Conservation (phyloP, 306 rosid genomes). For the Pyrus communis region DNA sequence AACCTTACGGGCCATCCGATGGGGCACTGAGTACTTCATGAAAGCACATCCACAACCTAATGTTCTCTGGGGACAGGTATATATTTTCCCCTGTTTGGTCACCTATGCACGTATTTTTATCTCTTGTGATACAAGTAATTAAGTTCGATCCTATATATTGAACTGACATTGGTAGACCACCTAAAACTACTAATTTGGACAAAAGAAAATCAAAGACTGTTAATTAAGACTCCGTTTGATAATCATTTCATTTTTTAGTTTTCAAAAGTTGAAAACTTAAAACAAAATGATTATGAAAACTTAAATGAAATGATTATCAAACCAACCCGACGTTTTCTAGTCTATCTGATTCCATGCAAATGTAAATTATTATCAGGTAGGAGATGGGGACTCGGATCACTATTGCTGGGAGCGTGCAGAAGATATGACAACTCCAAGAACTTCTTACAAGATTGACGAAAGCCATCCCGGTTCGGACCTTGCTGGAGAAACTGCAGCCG, state of each 20-base stretch:
- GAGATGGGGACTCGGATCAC: conserved; percentile 84
- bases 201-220: neutral
- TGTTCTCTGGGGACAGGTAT: conserved; percentile 86
- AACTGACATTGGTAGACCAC: neutral
- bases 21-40: conserved; percentile 82
- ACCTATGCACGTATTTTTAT: neutral
- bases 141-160: neutral
- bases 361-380: conserved; percentile 39
- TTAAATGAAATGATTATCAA: neutral
- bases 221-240: neutral
- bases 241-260: no score
- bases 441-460: conserved; percentile 65
- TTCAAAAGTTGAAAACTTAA: no score
- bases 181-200: neutral
- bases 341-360: neutral
- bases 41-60: conserved; percentile 77
- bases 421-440: conserved; percentile 78
- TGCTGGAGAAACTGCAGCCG: conserved; percentile 87
- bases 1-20: conserved; percentile 59
- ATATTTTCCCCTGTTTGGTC: neutral
- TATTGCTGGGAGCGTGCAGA: conserved; percentile 89
- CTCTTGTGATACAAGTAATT: neutral
- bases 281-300: neutral
- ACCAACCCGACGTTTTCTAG: neutral
- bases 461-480: conserved; percentile 81